Evolutionary conservation across 2,329 filamentous ascomycete species (phyloP).

Genomic region (Paecilomyces formosus): DNA sequence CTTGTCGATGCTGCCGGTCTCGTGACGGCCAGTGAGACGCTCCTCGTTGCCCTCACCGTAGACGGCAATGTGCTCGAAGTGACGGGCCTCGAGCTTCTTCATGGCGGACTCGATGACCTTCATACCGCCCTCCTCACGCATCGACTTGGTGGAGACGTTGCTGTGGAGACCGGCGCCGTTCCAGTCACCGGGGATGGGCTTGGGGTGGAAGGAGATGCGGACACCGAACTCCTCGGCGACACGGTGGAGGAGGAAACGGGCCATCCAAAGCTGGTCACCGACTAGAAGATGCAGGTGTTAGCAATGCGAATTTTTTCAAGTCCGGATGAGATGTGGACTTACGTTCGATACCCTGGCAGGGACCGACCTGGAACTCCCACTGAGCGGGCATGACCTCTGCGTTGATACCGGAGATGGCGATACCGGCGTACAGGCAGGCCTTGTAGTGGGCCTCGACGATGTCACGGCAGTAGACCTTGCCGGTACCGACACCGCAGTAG

Average conservation of each 20-base stretch:
- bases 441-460: constrained; percentile 95
- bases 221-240: constrained; percentile 95
- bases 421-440: constrained; percentile 76
- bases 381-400: constrained; percentile 97
- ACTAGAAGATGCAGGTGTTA: constrained; percentile 43
- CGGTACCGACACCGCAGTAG: constrained; percentile 96
- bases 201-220: constrained; percentile 91
- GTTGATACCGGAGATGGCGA: constrained; percentile 97
- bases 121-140: constrained; percentile 88
- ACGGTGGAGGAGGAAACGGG: constrained; percentile 79
- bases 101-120: constrained; percentile 83
- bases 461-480: constrained; percentile 96
- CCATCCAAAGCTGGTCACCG: constrained; percentile 95
- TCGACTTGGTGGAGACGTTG: constrained; percentile 88
- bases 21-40: constrained; percentile 86
- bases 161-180: constrained; percentile 91
- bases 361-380: constrained; percentile 97
- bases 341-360: constrained; percentile 78
- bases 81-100: constrained; percentile 73
- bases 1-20: constrained; percentile 88
- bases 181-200: constrained; percentile 94
- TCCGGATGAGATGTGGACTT: constrained; percentile 31
- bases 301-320: not conserved
- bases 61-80: constrained; percentile 80
- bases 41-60: constrained; percentile 95